Base-by-base conservation (phyloP, 192 early-diverging fungal genomes). In the Backusella tarrabulga region DNA sequence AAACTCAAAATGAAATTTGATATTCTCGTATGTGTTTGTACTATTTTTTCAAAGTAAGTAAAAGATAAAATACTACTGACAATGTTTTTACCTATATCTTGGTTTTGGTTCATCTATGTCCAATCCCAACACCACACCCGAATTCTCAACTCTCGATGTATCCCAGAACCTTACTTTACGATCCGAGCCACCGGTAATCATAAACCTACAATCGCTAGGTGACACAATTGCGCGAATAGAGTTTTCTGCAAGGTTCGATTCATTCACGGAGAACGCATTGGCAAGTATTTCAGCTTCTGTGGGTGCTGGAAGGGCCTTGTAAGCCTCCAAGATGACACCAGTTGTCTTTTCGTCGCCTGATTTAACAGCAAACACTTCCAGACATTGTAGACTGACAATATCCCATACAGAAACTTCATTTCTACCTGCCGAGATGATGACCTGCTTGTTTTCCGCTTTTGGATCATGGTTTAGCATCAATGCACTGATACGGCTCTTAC, bases 141-240 rank as follows among this genome's bases (percentile, higher is more conserved):
- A 95, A 19, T 93, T 85, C 34, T 95, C 94, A 36, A 93, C 80
- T 23, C 82, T 80, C 7, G 82, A 83, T 23, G 86, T 85, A 77
- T 96, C 92, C 94, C 95, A 95, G 74, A 91, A 93, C n/a, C 96
- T 84, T 36, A 98, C 82, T 81, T 96, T 95, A 40, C 93, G 89
- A 84, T 98, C 97, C 5, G 89, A 90, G 6, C 95, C 94, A 0
- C 84, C 94, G 1, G 93, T 90, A 26, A 98, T 81, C 83, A 98
- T 88, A 72, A 87, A 92, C 21, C 85, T 75, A 34, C 85, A 85
- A 38, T 91, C 86, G 12, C 79, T 63, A 1, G 86, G 81, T 67
- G 85, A 87, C n/a, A 88, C 82, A 9, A 94, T 74, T 3, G 90
- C 87, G n/a, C 88, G 86, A 26, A 93, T 85, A 11, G 86, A 87